A percentile compares a stretch with the other conserved stretches of the same genome.
Conservation (phyloP, 2,329 filamentous ascomycete species). For the Penicillium sclerotiorum region DNA sequence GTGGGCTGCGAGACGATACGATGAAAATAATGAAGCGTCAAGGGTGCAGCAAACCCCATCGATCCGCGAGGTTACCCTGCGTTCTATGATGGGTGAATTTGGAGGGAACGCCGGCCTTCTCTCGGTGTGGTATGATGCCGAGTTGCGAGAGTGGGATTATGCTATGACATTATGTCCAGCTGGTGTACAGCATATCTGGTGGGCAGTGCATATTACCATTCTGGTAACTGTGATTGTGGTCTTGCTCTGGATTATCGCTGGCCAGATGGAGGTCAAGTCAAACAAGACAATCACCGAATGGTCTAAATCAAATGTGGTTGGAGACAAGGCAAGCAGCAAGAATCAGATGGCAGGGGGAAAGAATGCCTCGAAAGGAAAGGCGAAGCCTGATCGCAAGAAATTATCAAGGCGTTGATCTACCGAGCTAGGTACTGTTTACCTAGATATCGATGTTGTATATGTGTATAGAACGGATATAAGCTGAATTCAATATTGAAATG, state of each 20-base stretch:
- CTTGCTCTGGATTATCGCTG: slow-evolving; percentile 20
- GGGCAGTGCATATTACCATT: slow-evolving; percentile 79
- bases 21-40: slow-evolving; percentile 1
- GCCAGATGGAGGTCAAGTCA: slow-evolving; percentile 3
- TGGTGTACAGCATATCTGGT: slow-evolving; percentile 92
- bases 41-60: slow-evolving; percentile 32
- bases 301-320: not conserved
- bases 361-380: not conserved
- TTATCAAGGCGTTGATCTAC: too few relatives aligned
- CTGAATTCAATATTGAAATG: too few relatives aligned
- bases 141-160: slow-evolving; percentile 70
- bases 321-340: not conserved
- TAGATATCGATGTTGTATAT: too few relatives aligned
- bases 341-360: not conserved
- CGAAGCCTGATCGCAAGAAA: too few relatives aligned
- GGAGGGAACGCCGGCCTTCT: slow-evolving; percentile 88
- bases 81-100: slow-evolving; percentile 98
- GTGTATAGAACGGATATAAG: too few relatives aligned
- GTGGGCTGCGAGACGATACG: slow-evolving; percentile 42
- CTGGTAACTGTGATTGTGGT: slow-evolving; percentile 49
- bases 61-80: slow-evolving; percentile 85
- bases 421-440: too few relatives aligned
- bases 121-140: slow-evolving; percentile 83
- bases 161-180: slow-evolving; percentile 78
- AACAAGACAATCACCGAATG: not conserved